phyloP scores from a whole-genome alignment of 305 asterid genomes.

The Withania somnifera region DNA sequence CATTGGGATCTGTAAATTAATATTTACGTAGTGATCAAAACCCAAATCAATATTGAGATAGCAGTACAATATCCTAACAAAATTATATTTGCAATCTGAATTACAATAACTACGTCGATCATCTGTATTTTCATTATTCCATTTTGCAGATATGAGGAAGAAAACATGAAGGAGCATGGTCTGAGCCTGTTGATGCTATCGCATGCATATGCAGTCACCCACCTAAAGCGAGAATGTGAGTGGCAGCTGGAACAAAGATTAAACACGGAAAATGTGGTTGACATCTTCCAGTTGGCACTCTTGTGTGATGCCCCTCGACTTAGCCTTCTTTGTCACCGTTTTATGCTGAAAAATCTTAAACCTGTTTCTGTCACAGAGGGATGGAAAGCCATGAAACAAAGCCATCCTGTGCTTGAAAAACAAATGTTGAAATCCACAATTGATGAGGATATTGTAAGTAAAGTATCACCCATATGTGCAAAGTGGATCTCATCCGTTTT shows the following conservation, averaged over 20 bases:
- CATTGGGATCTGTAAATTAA: neutral
- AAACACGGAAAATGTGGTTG: conserved; percentile 50
- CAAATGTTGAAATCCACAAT: conserved; percentile 34
- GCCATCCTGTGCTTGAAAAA: conserved; percentile 74
- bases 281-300: conserved; percentile 73
- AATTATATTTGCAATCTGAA: neutral
- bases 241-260: conserved; percentile 51
- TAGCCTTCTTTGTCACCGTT: conserved; percentile 61
- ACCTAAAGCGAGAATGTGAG: conserved; percentile 52
- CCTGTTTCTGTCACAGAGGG: conserved; percentile 59
- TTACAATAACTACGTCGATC: neutral
- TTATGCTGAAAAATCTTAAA: conserved; percentile 51
- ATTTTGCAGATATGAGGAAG: conserved; percentile 56
- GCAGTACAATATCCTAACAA: neutral
- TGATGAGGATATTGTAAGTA: conserved; percentile 49
- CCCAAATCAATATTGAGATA: neutral
- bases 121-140: neutral
- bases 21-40: neutral
- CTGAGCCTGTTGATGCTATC: conserved; percentile 61
- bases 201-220: conserved; percentile 57
- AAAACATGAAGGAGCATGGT: conserved; percentile 48
- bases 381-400: conserved; percentile 76
- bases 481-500: neutral
- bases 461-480: neutral
- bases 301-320: conserved; percentile 79